A percentile compares a stretch with the other conserved stretches of the same genome.
Conservation (phyloP, 495 filamentous ascomycete species). For the Penicillium goetzii region DNA sequence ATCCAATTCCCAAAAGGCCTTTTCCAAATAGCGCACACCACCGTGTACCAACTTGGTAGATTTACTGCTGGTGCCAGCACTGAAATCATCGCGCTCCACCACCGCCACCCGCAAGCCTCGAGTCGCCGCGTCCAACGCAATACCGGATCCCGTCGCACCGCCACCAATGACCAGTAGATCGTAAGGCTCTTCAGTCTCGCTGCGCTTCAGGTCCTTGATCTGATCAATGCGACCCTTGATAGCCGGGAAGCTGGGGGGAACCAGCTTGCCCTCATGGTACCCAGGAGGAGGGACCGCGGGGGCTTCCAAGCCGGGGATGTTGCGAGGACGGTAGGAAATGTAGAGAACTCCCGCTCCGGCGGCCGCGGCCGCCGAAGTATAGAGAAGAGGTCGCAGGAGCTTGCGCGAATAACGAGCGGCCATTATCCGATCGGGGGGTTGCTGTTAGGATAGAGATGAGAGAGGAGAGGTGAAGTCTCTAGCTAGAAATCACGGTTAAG, state of each 20-base stretch:
- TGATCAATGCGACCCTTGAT: conserved; percentile 70
- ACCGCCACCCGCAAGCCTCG: conserved; percentile 90
- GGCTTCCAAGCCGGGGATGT: conserved; percentile 82
- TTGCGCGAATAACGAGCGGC: conserved; percentile 60
- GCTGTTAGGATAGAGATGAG: background rate
- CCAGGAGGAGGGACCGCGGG: conserved; percentile 81
- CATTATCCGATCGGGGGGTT: conserved; percentile 46
- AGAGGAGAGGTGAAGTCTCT: background rate
- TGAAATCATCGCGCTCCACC: conserved; percentile 96
- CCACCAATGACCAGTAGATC: conserved; percentile 91
- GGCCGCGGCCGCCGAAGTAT: conserved; percentile 60
- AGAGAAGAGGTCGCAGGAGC: conserved; percentile 61
- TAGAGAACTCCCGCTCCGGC: conserved; percentile 69
- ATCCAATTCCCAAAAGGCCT: conserved; percentile 95
- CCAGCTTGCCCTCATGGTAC: conserved; percentile 76
- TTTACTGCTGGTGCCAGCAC: conserved; percentile 91
- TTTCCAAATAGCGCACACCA: conserved; percentile 94
- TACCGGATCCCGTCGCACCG: conserved; percentile 89
- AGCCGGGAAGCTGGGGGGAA: conserved; percentile 77
- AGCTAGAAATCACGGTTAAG: conserved; percentile 6
- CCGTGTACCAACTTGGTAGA: conserved; percentile 98
- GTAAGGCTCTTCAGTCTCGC: conserved; percentile 56
- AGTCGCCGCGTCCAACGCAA: conserved; percentile 92
- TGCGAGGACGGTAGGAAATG: conserved; percentile 78
- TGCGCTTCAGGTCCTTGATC: conserved; percentile 54